Conservation (phyloP, 805 yeast species). For the Wickerhamomyces pijperi region DNA sequence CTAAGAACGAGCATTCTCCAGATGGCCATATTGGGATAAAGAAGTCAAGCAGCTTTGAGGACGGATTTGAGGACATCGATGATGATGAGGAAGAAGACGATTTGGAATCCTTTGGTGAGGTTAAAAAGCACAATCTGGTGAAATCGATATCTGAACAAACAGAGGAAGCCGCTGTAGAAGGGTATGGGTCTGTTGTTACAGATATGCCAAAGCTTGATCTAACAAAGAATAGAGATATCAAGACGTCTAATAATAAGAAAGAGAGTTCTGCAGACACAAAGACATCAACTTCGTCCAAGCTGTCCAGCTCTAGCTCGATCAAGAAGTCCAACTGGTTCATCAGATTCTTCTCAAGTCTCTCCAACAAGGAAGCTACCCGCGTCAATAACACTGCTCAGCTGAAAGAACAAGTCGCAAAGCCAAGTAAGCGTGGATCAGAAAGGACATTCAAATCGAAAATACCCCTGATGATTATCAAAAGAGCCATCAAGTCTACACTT, state of each 20-base stretch:
- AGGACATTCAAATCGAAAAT: constrained; percentile 9
- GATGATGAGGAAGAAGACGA: neutral
- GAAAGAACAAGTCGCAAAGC: no score
- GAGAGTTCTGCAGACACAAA: no score
- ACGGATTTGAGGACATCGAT: neutral
- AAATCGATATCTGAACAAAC: no score
- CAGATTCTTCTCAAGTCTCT: constrained; percentile 21
- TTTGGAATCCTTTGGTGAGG: neutral
- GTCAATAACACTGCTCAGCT: no score
- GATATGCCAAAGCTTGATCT: neutral
- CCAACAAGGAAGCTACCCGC: constrained; percentile 6
- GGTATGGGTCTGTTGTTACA: neutral
- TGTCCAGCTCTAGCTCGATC: constrained; percentile 14
- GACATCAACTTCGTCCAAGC: constrained; percentile 1
- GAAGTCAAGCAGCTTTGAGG: neutral
- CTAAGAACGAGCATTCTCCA: neutral
- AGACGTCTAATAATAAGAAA: no score
- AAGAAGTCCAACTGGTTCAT: constrained; percentile 28
- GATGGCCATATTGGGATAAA: no score
- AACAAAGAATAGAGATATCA: no score
- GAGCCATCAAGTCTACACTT: constrained; percentile 26
- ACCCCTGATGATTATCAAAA: constrained; percentile 13
- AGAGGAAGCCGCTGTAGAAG: neutral
- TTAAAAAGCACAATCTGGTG: neutral
- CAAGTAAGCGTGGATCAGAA: no score